Base-by-base conservation (phyloP, 2,329 filamentous ascomycete species). In the Penicillium sp. region DNA sequence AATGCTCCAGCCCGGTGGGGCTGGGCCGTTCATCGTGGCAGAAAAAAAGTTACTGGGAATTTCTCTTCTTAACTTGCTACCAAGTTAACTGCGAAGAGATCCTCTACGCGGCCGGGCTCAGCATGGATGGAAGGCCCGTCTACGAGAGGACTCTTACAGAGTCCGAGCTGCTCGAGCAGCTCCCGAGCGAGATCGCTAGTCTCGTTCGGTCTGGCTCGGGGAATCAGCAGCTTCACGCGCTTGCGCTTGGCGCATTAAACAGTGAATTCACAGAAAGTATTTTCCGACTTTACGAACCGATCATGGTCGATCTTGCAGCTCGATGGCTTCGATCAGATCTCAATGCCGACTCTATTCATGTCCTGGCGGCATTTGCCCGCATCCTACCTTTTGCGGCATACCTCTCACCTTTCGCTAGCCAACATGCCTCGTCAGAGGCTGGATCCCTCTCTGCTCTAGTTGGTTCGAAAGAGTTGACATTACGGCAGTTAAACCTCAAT, bases 331-430 rank as follows among this genome's bases (percentile, higher is more conserved):
- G 69, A 38, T 70, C 73, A 48, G 71, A 78, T 64, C 65, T 70
- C 52, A 66, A 74, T 53, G 61, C 68, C 57, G 73, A 77, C 64
- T 71, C 69, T 62, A 66, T 75, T 60, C 72, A 71, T 61, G 73
- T 89, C 55, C 83, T 94, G 65, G 84, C 88, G 58, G 89, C 91
- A 35, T 90, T 97, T 79, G 89, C 91, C 62, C 85, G 90, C 71
- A 83, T 97, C 64, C 76, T 97, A 69, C 91, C 92, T 19, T 89
- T 95, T 81, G 90, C 91, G 66, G 90, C 92, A 54, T 87, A 94
- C 73, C 82, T 98, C 46, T 87, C 89, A 56, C 85, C 87, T 61
- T 91, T 93, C 74, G 84, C 92, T 63, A 85, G 88, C 76, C 81
- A 81, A 70, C 73, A 76, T 67, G 69, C 75, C 52, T 63, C 70